Evolutionary conservation across 495 filamentous ascomycete species (phyloP), one percentile per base, ranked within the genome.

Genomic region (Penicillium herquei): DNA sequence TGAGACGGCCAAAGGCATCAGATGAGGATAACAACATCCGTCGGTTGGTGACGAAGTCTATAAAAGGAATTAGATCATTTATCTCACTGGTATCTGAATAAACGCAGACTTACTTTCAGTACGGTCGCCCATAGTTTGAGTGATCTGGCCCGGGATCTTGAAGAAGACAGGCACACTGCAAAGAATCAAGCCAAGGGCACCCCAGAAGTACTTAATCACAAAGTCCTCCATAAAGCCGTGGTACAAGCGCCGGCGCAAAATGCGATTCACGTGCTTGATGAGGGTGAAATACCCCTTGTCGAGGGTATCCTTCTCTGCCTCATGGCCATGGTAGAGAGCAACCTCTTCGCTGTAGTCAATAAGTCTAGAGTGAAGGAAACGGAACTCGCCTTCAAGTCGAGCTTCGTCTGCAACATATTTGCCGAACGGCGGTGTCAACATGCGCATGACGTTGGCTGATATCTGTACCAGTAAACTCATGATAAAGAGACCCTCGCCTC

Each of bases 131-230:
- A 92, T 90, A 50, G 82, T 93, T 58, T 84, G 79, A 3, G 80
- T 73, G n/a, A 76, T 70, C 46, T 84, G 82, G 26, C 89, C 90
- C 8, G 94, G 93, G 3, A 97, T 78, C 73, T 89, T 91, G 78
- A 98, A 89, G 70, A 98, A 98, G 0, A 98, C 93, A 1, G 94
- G 94, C 3, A 96, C 84, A 65, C 91, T 93, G 76, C 95, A 98
- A n/a, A 98, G 85, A 57, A 95, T 72, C 62, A 98, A 80, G 6
- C 94, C 94, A 44, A 98, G 61, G 5, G 94, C 94, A 49, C 95
- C 95, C 94, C 94, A 98, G 76, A 96, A 94, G 65, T 98, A 98
- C 73, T 98, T 98, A 64, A 98, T 93, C 12, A 98, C 89, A 73
- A 96, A 98, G 68, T 98, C 94, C 67, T 98, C 95, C 94, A 98